Percentiles rank a stretch among this genome's conserved stretches.
Evolutionary conservation across 208 protist genomes (phyloP).

Genomic region (Herpetomonas samuelpessoai): DNA sequence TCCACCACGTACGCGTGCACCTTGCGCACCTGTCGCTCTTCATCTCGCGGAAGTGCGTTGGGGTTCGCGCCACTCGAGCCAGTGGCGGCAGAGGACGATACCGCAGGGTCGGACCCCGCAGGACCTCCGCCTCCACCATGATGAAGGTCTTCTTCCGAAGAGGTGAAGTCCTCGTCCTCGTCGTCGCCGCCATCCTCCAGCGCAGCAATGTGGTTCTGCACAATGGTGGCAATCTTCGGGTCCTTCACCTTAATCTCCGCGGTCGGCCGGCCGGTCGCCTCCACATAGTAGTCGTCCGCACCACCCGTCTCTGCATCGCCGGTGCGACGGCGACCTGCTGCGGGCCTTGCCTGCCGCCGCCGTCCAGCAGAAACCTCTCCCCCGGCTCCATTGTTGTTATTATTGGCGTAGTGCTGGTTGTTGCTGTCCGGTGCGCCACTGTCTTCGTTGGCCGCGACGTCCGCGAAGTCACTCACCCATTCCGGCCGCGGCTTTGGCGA

Average conservation of each 20-base stretch:
- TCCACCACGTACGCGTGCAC: conserved; percentile 91
- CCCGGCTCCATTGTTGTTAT: conserved; percentile 13
- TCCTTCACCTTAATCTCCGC: conserved; percentile 54
- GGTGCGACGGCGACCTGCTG: conserved; percentile 6
- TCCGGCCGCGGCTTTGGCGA: conserved; percentile 53
- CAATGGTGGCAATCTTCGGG: conserved; percentile 88
- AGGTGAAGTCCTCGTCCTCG: conserved; percentile 56
- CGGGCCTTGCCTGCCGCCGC: conserved; percentile 15
- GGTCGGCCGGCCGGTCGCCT: conserved; percentile 15
- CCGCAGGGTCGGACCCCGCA: background rate
- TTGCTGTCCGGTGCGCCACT: conserved; percentile 15
- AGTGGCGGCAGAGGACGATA: background rate
- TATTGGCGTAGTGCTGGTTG: conserved; percentile 5
- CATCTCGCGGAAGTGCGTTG: conserved; percentile 34
- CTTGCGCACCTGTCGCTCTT: conserved; percentile 81
- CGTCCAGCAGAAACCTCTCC: conserved; percentile 8
- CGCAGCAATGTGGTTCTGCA: conserved; percentile 80
- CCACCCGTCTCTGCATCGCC: background rate
- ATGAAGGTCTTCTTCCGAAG: background rate
- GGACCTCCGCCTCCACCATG: background rate
- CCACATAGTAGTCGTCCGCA: background rate
- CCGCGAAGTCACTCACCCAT: conserved; percentile 75
- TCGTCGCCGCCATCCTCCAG: conserved; percentile 55
- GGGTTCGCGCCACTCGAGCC: background rate
- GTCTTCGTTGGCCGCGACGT: conserved; percentile 16